Evolutionary conservation across 495 filamentous ascomycete species (phyloP), one percentile per base, ranked within the genome.

Genomic region (Bryoglossum gracile): DNA sequence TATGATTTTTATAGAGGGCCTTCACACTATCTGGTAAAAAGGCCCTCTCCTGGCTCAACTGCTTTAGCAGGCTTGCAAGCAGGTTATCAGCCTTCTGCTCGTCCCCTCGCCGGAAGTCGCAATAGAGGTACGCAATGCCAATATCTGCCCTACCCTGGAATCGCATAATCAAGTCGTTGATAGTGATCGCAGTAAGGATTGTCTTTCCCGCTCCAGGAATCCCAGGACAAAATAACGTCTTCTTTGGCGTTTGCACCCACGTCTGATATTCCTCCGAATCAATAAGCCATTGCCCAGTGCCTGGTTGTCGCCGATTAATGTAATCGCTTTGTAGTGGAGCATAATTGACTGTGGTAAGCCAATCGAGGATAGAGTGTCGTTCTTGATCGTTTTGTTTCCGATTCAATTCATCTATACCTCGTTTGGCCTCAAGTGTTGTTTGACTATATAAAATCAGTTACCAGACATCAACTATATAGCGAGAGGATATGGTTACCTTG

Each of bases 241-340:
- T 68, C 14, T 53, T 16, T 4, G 25, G n/a, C 21, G 45, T 56
- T 10, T 58, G 11, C 4, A 57, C 37, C 68, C 67, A 73, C 5
- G 47, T 46, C 18, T 62, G 46, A 41, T 64, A 67, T 22, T 68
- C 60, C 5, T 35, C 2, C 0, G 64, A 62, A 14, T 66, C 48
- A 8, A 71, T 36, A 24, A 72, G 64, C 68, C 69, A 72, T 24
- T 55, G 55, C 8, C 64, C 67, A 8, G 69, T 70, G 10, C 59
- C 68, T 26, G 58, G 45, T 25, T 67, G 64, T 49, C 64, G 54
- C 17, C 58, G 50, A 22, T 36, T 51, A 30, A 70, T 56, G 40
- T 62, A 51, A 50, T 66, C 65, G 19, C 50, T 52, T 21, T 72
- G 66, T 35, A 66, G 61, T 21, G 53, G 53, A 56, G 61, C 24